These are phyloP conservation scores for Auricularia heimuer DNA, from an alignment of 768 basidiomycete genomes.

Conservation along the genomic window DNA sequence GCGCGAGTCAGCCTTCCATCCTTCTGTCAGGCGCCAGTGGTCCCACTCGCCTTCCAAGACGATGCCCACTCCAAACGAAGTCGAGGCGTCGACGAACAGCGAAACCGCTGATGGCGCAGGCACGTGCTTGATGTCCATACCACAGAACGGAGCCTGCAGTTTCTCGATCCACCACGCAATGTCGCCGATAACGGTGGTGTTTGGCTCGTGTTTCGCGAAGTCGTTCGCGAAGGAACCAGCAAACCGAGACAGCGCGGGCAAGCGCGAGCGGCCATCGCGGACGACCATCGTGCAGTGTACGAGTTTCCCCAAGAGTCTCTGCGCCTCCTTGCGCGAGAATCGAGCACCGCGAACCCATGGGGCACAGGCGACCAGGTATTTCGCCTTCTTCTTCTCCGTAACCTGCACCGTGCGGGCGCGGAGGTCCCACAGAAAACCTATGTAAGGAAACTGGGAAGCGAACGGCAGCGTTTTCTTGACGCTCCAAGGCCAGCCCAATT, in stretches of 20 bases:
- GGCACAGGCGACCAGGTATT: background rate
- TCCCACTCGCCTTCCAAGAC: background rate
- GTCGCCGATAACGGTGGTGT: background rate
- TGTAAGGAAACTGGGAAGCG: conserved; percentile 6
- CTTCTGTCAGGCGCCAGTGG: background rate
- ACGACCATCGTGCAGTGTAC: background rate
- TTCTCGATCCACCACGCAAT: background rate
- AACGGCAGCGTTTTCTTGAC: conserved; percentile 22
- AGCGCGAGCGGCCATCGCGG: background rate
- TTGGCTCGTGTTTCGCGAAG: background rate
- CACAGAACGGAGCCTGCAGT: background rate
- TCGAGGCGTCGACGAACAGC: background rate
- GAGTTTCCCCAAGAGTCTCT: background rate
- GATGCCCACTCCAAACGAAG: background rate
- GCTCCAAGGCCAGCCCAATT: conserved; percentile 29
- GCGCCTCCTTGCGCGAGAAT: background rate
- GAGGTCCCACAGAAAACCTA: background rate
- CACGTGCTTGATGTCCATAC: background rate
- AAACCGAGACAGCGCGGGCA: background rate
- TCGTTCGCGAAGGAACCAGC: background rate
- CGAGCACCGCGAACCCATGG: background rate
- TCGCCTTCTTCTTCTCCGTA: background rate
- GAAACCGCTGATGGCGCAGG: background rate
- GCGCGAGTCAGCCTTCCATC: background rate
- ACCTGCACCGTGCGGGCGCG: background rate